These are phyloP conservation scores for Scheffersomyces parashehatae DNA, from an alignment of 1,139 yeast genomes.

Conservation along the genomic window DNA sequence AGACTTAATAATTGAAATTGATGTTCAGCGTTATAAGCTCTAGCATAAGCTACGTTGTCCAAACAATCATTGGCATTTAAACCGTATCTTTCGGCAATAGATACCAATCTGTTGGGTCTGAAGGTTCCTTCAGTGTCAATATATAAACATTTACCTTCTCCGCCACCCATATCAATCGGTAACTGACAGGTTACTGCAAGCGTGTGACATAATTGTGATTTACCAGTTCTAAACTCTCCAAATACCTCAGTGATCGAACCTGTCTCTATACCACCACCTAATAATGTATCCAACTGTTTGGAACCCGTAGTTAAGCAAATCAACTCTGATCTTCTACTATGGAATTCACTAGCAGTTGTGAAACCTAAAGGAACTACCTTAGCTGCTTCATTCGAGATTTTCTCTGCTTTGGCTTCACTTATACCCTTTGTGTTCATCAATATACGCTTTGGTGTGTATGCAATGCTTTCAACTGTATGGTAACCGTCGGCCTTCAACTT, in stretches of 20 bases:
- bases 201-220: constrained; percentile 95
- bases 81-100: constrained; percentile 91
- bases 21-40: constrained; percentile 97
- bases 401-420: constrained; percentile 94
- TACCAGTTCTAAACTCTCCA: constrained; percentile 98
- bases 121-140: constrained; percentile 98
- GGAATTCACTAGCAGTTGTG: constrained; percentile 96
- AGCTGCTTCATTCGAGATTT: constrained; percentile 77
- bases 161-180: constrained; percentile 98
- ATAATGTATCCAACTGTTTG: constrained; percentile 84
- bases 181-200: constrained; percentile 95
- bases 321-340: constrained; percentile 83
- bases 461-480: constrained; percentile 89
- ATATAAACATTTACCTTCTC: constrained; percentile 95
- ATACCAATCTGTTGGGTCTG: constrained; percentile 84
- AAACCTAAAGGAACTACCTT: constrained; percentile 93
- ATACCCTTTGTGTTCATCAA: constrained; percentile 83
- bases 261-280: constrained; percentile 97
- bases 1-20: constrained; percentile 82
- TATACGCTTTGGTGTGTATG: constrained; percentile 82
- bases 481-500: constrained; percentile 82
- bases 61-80: constrained; percentile 92
- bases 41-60: constrained; percentile 95
- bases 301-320: constrained; percentile 95
- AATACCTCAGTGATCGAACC: constrained; percentile 96